Conservation (phyloP, 2,329 filamentous ascomycete species). For the Pezicula neosporulosa region DNA sequence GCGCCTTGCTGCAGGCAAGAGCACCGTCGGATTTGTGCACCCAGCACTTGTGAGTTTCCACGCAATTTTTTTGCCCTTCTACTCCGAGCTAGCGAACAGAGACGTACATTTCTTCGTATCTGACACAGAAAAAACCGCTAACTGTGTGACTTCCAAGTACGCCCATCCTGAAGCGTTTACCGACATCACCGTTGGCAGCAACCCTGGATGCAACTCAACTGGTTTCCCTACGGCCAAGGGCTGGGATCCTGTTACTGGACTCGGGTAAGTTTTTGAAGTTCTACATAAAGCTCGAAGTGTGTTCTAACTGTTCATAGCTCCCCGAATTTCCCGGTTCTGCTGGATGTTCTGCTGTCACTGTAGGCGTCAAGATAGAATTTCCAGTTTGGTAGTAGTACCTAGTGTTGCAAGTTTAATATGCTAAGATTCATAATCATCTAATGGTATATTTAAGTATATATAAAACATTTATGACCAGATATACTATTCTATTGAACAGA, state of each 20-base stretch:
- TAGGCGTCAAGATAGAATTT: too few species aligned
- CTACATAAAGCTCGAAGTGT: not conserved
- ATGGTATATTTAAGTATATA: too few species aligned
- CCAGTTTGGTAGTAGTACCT: too few species aligned
- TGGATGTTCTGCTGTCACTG: constrained; percentile 10
- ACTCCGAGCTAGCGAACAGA: not conserved
- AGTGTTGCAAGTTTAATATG: too few species aligned
- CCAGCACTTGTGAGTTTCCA: constrained; percentile 28
- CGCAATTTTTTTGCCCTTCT: too few species aligned
- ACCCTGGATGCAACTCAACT: constrained; percentile 25
- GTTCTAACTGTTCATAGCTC: constrained; percentile 6
- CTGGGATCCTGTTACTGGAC: constrained; percentile 26
- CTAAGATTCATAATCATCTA: too few species aligned
- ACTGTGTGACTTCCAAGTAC: constrained; percentile 20
- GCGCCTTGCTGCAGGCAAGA: constrained; percentile 34
- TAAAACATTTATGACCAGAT: too few species aligned
- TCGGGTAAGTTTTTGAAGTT: constrained; percentile 13
- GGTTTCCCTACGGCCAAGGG: constrained; percentile 32
- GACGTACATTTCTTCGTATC: not conserved
- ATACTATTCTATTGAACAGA: too few species aligned
- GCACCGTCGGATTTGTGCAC: constrained; percentile 40
- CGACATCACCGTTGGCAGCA: constrained; percentile 28
- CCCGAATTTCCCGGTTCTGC: constrained; percentile 17
- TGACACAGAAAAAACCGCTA: not conserved
- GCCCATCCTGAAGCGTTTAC: constrained; percentile 26